Conservation (phyloP, 2,329 filamentous ascomycete species). For the Apiospora aurea region DNA sequence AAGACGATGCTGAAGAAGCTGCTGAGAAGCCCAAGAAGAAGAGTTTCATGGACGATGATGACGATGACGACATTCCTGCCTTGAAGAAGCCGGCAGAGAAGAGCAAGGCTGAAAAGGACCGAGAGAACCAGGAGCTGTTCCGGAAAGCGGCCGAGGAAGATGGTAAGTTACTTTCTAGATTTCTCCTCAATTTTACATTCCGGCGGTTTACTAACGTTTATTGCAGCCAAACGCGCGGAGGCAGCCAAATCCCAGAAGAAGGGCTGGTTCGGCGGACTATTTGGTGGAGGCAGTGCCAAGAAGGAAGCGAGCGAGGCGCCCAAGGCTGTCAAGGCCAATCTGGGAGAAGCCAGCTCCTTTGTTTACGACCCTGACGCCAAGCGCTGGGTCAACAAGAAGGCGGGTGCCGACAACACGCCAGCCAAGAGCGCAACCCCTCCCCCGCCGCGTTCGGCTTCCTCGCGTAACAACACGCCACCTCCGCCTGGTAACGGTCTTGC, state of each 20-base stretch:
- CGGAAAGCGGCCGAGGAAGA: slow-evolving; percentile 81
- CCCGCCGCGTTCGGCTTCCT: slow-evolving; percentile 69
- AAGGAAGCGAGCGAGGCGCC: slow-evolving; percentile 58
- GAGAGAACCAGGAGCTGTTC: slow-evolving; percentile 85
- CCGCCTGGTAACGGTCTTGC: slow-evolving; percentile 33
- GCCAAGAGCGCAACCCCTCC: slow-evolving; percentile 76
- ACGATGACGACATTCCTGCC: slow-evolving; percentile 70
- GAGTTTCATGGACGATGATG: slow-evolving; percentile 82
- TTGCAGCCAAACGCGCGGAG: slow-evolving; percentile 66
- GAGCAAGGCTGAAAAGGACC: slow-evolving; percentile 72
- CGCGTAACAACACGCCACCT: slow-evolving; percentile 59
- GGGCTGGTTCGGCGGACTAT: slow-evolving; percentile 87
- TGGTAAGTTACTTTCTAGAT: slow-evolving; percentile 54
- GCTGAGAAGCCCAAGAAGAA: slow-evolving; percentile 73
- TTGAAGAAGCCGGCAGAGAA: slow-evolving; percentile 62
- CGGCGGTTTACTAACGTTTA: background rate
- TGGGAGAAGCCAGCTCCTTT: slow-evolving; percentile 92
- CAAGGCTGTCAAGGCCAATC: slow-evolving; percentile 83
- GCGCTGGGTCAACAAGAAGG: slow-evolving; percentile 98
- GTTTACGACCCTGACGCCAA: slow-evolving; percentile 95
- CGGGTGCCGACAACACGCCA: slow-evolving; percentile 67
- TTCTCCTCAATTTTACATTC: too few species aligned
- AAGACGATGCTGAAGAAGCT: slow-evolving; percentile 53
- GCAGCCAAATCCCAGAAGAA: slow-evolving; percentile 63
- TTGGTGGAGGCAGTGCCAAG: slow-evolving; percentile 71